Base-by-base conservation (phyloP, 163 green algal genomes). In the Chloromonas sp. region DNA sequence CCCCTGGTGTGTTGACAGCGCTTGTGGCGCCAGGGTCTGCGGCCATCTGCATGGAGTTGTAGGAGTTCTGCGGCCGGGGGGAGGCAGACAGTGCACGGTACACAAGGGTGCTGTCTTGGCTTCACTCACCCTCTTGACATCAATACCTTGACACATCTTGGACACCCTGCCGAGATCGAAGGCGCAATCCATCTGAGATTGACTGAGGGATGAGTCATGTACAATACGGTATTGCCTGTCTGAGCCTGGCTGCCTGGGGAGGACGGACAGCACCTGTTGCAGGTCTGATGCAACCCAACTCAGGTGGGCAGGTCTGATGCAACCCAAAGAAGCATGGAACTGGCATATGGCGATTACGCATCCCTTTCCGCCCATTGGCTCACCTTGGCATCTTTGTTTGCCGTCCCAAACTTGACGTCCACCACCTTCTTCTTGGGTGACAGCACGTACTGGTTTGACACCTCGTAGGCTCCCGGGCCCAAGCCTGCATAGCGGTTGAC, bases 331-430 rank as follows among this genome's bases (percentile, higher is more conserved):
- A 36, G 36, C 36, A 36, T 36, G 36, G 36, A 36, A 36, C 36
- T 36, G 36, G 36, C 36, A 36, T 36, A 36, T 36, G 36, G 36
- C 36, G 36, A 36, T 36, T 36, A 36, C 36, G 36, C 36, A 36
- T 36, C 36, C 36, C 36, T 36, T 36, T 36, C 36, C 36, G 36
- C 36, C 2, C 77, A 61, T 36, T 61, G n/a, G 74, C 77, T 11
- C 77, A 81, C 77, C 77, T 81, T 81, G 36, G 77, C 77, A 8
- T 81, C 77, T 15, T 57, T n/a, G 77, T 61, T 2, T 11, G 77
- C 14, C 11, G 77, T 61, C 36, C 77, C 77, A 61, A 81, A 81
- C n/a, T 57, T n/a, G 15, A 81, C 61, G 77, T 81, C 77, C 3
- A 57, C 14, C 2, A 2, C 14, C 14, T 57, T n/a, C 14, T 57